Conservation (phyloP, 2,329 filamentous ascomycete species). For the Zymoseptoria tritici region DNA sequence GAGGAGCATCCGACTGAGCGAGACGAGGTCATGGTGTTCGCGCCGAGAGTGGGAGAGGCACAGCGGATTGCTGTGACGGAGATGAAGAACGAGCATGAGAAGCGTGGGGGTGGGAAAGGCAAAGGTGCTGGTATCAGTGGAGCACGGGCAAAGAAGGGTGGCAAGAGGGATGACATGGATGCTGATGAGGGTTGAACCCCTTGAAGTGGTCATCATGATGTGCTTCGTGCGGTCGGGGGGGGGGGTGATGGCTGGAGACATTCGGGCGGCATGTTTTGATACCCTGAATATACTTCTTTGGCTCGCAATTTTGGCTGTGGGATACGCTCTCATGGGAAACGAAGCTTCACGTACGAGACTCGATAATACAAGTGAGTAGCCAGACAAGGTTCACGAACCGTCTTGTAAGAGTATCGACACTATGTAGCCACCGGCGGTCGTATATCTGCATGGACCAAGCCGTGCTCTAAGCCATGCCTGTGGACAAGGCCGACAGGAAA, state of each 20-base stretch:
- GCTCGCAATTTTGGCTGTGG: neutral
- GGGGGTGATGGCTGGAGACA: neutral
- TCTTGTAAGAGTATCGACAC: neutral
- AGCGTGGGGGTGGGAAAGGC: conserved; percentile 48
- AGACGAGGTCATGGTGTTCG: conserved; percentile 80
- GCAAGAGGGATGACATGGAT: conserved; percentile 63
- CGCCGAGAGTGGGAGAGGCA: conserved; percentile 70
- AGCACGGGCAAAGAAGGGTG: conserved; percentile 47
- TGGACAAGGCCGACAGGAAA: neutral
- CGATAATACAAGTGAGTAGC: neutral
- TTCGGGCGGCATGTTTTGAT: neutral
- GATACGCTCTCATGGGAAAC: too few species aligned
- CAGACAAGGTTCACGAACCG: neutral
- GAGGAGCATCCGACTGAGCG: conserved; percentile 61
- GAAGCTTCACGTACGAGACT: neutral
- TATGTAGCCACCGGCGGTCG: neutral
- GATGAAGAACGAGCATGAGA: conserved; percentile 73
- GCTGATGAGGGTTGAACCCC: conserved; percentile 55
- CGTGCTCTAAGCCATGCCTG: neutral
- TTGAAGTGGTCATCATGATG: neutral
- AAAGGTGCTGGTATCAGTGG: conserved; percentile 44
- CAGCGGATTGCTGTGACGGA: conserved; percentile 71
- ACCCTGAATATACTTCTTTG: neutral
- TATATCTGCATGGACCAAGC: neutral
- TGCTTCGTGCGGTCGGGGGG: neutral